Conservation (phyloP, 768 basidiomycete species). For the Leucocoprinus birnbaumii region DNA sequence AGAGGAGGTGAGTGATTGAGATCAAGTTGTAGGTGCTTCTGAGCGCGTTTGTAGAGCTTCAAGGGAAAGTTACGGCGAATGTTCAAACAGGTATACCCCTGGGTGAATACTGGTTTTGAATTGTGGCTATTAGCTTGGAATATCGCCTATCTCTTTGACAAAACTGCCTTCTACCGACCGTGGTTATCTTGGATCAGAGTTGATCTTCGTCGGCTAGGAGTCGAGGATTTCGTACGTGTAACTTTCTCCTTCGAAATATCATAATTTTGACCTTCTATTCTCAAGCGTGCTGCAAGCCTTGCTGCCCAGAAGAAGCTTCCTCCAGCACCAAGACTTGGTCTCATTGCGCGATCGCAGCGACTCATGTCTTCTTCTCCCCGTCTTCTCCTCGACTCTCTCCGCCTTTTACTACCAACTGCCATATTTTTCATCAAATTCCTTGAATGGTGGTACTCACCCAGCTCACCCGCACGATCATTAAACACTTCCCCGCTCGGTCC, state of each 20-base stretch:
- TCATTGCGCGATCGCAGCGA: slow-evolving; percentile 41
- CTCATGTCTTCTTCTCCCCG: slow-evolving; percentile 54
- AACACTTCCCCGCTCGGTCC: slow-evolving; percentile 63
- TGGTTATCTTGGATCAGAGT: slow-evolving; percentile 88
- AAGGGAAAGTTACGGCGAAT: slow-evolving; percentile 50
- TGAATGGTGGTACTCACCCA: slow-evolving; percentile 99
- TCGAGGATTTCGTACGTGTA: slow-evolving; percentile 72
- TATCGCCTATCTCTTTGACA: slow-evolving; percentile 86
- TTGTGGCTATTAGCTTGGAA: slow-evolving; percentile 83
- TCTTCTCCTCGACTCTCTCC: slow-evolving; percentile 72
- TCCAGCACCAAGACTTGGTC: slow-evolving; percentile 29
- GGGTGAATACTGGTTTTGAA: slow-evolving; percentile 75
- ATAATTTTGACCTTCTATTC: slow-evolving; percentile 1
- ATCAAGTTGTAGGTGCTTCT: background rate
- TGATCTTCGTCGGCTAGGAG: slow-evolving; percentile 73
- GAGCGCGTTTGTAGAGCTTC: slow-evolving; percentile 37
- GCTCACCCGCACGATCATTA: slow-evolving; percentile 78
- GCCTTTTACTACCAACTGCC: slow-evolving; percentile 77
- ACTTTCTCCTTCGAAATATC: background rate
- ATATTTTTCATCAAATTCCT: slow-evolving; percentile 96
- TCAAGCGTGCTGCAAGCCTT: slow-evolving; percentile 40
- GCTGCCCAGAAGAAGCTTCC: slow-evolving; percentile 25
- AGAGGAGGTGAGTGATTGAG: slow-evolving; percentile 44
- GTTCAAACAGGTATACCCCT: slow-evolving; percentile 82
- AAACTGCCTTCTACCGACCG: slow-evolving; percentile 82